phyloP scores from a whole-genome alignment of 1,139 yeast species.

The Lodderomyces oxycetoniae region DNA sequence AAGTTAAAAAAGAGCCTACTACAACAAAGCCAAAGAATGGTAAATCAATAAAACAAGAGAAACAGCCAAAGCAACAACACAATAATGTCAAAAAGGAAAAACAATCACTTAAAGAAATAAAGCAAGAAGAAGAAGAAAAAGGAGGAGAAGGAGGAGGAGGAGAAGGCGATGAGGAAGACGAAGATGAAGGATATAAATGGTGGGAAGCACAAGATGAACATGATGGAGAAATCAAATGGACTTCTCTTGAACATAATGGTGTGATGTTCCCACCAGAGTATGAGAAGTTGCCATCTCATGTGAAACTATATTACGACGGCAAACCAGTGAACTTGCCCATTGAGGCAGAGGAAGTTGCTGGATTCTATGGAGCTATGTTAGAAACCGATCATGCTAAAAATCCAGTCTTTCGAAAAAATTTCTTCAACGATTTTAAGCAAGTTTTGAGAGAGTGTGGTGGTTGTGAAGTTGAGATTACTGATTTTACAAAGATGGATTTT shows the following conservation, averaged over 20 bases:
- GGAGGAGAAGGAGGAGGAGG: conserved; percentile 44
- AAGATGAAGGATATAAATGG: conserved; percentile 68
- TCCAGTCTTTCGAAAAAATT: conserved; percentile 81
- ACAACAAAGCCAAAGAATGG: conserved; percentile 5
- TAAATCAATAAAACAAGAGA: conserved; percentile 1
- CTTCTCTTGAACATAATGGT: conserved; percentile 79
- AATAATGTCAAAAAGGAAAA: conserved; percentile 5
- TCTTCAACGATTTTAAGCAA: conserved; percentile 69
- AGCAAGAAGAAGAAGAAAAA: conserved; percentile 9
- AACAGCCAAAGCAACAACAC: conserved; percentile 2
- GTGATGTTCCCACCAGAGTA: conserved; percentile 92
- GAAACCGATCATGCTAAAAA: conserved; percentile 87
- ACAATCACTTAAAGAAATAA: conserved; percentile 6
- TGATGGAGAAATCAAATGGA: conserved; percentile 78
- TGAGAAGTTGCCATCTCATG: conserved; percentile 77
- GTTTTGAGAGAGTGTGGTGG: conserved; percentile 64
- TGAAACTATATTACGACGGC: conserved; percentile 72
- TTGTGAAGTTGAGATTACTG: conserved; percentile 48
- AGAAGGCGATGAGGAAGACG: conserved; percentile 38
- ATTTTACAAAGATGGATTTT: conserved; percentile 75
- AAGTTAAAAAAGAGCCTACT: conserved; percentile 6
- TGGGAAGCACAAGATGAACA: conserved; percentile 69
- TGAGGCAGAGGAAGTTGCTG: conserved; percentile 95
- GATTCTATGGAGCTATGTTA: conserved; percentile 84
- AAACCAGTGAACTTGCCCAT: conserved; percentile 67